These are phyloP conservation scores for Kitagawia praeruptora DNA, from an alignment of 129 eudicot genomes.

Conservation along the genomic window DNA sequence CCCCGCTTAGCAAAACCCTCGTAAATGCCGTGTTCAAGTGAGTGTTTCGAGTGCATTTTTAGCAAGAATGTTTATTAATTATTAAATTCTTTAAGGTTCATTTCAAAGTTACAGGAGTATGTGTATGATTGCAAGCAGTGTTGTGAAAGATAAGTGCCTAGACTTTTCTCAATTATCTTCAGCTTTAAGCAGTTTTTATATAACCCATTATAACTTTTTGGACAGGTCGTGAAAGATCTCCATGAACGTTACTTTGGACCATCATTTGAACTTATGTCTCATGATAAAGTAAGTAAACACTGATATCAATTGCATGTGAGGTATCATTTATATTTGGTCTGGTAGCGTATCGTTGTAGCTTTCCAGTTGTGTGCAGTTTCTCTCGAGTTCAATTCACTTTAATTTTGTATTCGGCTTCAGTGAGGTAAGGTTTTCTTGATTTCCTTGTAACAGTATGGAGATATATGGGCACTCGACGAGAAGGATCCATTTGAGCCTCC, in stretches of 20 bases:
- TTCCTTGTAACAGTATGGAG: conserved; percentile 44
- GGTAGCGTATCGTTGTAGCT: neutral
- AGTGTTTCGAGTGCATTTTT: neutral
- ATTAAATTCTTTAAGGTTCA: neutral
- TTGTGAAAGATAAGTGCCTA: neutral
- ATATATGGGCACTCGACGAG: conserved; percentile 87
- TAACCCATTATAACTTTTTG: neutral
- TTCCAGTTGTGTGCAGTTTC: neutral
- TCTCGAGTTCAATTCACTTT: neutral
- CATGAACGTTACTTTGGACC: conserved; percentile 91
- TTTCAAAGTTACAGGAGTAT: neutral
- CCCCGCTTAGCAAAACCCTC: neutral
- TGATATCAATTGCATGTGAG: neutral
- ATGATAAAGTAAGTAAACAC: conserved; percentile 64
- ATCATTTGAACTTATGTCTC: conserved; percentile 73
- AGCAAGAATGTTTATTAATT: neutral
- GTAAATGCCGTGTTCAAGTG: neutral
- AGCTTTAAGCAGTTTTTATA: neutral
- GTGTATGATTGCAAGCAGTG: too few relatives aligned
- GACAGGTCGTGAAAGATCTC: conserved; percentile 56
- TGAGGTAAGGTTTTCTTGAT: neutral
- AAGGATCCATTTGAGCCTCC: conserved; percentile 78
- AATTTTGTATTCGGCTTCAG: neutral
- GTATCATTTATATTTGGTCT: neutral
- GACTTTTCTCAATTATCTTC: neutral